Evolutionary conservation across 768 basidiomycete species (phyloP), one percentile per base, ranked within the genome.

Genomic region (Mycena galopus): DNA sequence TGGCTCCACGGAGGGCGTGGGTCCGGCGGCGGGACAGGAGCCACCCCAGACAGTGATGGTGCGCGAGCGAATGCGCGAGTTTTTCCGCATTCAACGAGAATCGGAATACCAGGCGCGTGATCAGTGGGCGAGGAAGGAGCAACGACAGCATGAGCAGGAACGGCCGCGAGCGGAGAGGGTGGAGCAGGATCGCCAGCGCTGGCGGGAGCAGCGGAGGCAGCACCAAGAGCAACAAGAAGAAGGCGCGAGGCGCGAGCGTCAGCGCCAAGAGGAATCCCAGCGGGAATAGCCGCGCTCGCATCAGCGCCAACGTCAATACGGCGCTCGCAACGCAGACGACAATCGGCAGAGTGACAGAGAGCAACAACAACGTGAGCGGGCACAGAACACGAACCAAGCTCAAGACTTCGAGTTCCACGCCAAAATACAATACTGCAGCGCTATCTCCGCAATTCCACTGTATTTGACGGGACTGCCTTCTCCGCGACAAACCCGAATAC

Each of bases 1-100:
- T 67, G 35, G 30, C 65, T 17, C 5, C 71, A 72, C 17, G 71
- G 71, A 1, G 33, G 56, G 8, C 71, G 67, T 67, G 3, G 65
- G 59, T 21, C 25, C 57, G 4, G 63, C 62, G 47, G 29, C 29
- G 3, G 44, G 55, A 9, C 17, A 53, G 12, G 71, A 72, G 29
- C 3, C 71, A 14, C 59, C 59, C 11, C 59, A 67, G 65, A 29
- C 51, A 3, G 50, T 60, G 14, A 32, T 42, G 2, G 7, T 72
- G 1, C 39, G 71, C 2, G 60, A 44, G 42, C 59, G 65, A n/a
- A 32, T 61, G 32, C 71, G 51, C 33, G 71, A 72, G 47, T 63
- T 72, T n/a, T 1, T 39, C 2, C 32, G 63, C 2, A 25, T 71
- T 9, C 8, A 16, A 27, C 21, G 23, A 2, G 56, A 53, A 11